Percentiles rank a stretch among this genome's conserved stretches.
These are phyloP conservation scores for Gaeumannomyces tritici DNA, from an alignment of 2,329 filamentous ascomycete genomes.

Conservation along the genomic window DNA sequence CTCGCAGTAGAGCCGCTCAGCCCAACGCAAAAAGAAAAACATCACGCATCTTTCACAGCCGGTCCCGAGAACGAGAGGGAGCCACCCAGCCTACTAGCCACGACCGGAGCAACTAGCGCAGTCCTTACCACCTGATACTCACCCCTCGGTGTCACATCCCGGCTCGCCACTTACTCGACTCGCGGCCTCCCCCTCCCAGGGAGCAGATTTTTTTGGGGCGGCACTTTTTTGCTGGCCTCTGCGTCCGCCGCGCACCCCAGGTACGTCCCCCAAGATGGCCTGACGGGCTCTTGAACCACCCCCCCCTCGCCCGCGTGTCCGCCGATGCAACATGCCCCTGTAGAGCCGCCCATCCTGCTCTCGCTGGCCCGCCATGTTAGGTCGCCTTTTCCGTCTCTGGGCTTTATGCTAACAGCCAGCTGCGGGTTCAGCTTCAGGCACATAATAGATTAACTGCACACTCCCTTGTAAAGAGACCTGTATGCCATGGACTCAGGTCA, in stretches of 20 bases:
- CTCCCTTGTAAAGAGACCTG: constrained; percentile 20
- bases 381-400: constrained; percentile 19
- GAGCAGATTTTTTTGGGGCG: neutral
- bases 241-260: constrained; percentile 23
- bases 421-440: constrained; percentile 23
- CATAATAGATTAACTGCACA: constrained; percentile 25
- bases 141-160: neutral
- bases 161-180: constrained; percentile 1
- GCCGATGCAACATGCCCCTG: constrained; percentile 3
- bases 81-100: neutral
- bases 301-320: too few species aligned
- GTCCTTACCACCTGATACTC: constrained; percentile 7
- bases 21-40: neutral
- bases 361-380: constrained; percentile 11
- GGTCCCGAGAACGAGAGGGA: neutral
- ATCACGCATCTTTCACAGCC: neutral
- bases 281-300: constrained; percentile 10
- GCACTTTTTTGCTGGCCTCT: constrained; percentile 16
- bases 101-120: neutral
- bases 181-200: neutral
- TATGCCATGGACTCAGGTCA: constrained; percentile 41
- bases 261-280: constrained; percentile 28
- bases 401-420: constrained; percentile 28
- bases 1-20: neutral
- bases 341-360: constrained; percentile 17